Evolutionary conservation across 768 basidiomycete genomes (phyloP).

Genomic region (Lentinula guzmanii): DNA sequence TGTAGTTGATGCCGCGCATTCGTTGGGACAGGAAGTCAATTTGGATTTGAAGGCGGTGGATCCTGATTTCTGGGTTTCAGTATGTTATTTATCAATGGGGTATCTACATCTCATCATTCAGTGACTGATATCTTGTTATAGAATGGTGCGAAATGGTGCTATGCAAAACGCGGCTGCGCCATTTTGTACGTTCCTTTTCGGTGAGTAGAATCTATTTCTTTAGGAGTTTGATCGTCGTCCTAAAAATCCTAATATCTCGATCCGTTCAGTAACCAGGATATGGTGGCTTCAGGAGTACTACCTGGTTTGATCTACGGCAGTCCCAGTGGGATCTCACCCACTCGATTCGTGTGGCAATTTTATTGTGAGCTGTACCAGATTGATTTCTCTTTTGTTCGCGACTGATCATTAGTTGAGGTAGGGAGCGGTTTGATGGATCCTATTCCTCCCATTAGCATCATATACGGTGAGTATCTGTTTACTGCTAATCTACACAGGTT

Average conservation of each 20-base stretch:
- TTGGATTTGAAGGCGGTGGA: slow-evolving; percentile 49
- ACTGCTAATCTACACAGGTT: no score
- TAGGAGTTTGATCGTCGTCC: background rate
- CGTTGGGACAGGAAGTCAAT: slow-evolving; percentile 68
- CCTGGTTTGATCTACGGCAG: slow-evolving; percentile 46
- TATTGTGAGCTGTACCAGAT: slow-evolving; percentile 22
- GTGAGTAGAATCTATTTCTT: slow-evolving; percentile 17
- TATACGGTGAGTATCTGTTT: slow-evolving; percentile 30
- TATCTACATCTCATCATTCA: background rate
- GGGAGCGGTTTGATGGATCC: slow-evolving; percentile 56
- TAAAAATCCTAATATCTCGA: background rate
- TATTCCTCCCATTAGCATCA: slow-evolving; percentile 42
- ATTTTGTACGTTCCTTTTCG: slow-evolving; percentile 68
- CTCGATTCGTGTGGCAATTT: slow-evolving; percentile 36
- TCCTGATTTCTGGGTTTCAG: slow-evolving; percentile 80
- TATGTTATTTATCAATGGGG: slow-evolving; percentile 22
- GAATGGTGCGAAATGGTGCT: slow-evolving; percentile 89
- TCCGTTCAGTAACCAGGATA: slow-evolving; percentile 41
- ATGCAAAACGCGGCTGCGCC: slow-evolving; percentile 59
- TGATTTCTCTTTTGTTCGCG: background rate
- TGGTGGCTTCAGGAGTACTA: slow-evolving; percentile 56
- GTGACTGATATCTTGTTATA: slow-evolving; percentile 16
- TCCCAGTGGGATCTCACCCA: slow-evolving; percentile 20
- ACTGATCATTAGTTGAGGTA: slow-evolving; percentile 13
- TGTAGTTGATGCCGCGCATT: slow-evolving; percentile 79